Base-by-base conservation (phyloP, 2,329 filamentous ascomycete species). In the Aspergillus ochraceus region DNA sequence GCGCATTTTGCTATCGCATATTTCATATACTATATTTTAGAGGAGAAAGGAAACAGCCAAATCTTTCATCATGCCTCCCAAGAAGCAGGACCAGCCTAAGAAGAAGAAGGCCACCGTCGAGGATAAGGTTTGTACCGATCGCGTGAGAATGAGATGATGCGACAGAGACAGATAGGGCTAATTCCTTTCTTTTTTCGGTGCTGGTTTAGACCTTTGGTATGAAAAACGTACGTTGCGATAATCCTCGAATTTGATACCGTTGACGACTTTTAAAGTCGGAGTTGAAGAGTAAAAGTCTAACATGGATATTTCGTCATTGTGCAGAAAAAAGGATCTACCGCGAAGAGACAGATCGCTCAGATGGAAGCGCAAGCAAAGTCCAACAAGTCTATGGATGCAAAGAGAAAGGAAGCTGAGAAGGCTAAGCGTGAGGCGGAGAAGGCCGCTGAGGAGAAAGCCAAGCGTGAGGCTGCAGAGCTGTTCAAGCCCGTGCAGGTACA, bases 401-500 rank as follows among this genome's bases (percentile, higher is more conserved):
- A 97, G 83, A 85, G 84, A 70, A 97, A 88, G 74, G 84, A 84
- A 54, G 86, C 86, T 42, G 84, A 87, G 67, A 88, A 87, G 73
- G 69, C 83, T 45, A 81, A 83, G 68, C 86, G 88, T 55, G 91
- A 93, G 77, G 89, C 88, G 70, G 95, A 99, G 76, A 98, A 98
- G 86, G 88, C 85, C 74, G 95, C 95, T 1, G 89, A 92, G 3
- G 95, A 98, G 74, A 84, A 88, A 2, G 94, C 94, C 36, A 90
- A 89, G 77, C 86, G 83, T 66, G 95, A 99, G 74, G 84, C 87
- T 0, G 90, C 90, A 4, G 87, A 91, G 61, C 82, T 99, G 19
- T 90, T 98, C 80, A 94, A 92, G 77, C 94, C 95, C 2, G 90
- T 95, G 3, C 94, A 98, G 78, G 84, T 92, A n/a, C 95, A 99